Percentiles rank a stretch among this genome's conserved stretches.
Conservation (phyloP, 345 rosid species). For the Physaria fendleri region DNA sequence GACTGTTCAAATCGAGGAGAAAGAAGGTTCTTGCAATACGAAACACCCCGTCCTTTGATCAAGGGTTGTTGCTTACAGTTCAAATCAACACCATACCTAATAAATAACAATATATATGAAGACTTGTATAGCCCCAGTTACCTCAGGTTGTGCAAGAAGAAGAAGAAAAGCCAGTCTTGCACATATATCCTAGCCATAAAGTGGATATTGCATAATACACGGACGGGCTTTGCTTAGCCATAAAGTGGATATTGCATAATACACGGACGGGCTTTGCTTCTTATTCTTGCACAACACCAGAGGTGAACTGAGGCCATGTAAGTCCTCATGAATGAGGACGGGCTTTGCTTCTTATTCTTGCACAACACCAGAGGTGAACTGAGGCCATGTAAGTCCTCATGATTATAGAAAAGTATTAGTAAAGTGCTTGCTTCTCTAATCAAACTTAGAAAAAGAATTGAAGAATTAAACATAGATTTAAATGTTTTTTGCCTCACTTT, state of each 20-base stretch:
- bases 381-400: conserved; percentile 33
- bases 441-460: not conserved
- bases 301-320: conserved; percentile 37
- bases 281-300: conserved; percentile 45
- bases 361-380: conserved; percentile 44
- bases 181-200: conserved; percentile 32
- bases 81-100: conserved; percentile 93
- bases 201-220: conserved; percentile 15
- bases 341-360: conserved; percentile 37
- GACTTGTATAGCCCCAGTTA: conserved; percentile 42
- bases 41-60: conserved; percentile 95
- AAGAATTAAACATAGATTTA: not conserved
- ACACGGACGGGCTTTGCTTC: conserved; percentile 36
- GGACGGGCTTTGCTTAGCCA: conserved; percentile 38
- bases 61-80: conserved; percentile 62
- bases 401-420: conserved; percentile 21
- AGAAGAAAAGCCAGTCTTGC: conserved; percentile 42
- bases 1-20: conserved; percentile 95
- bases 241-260: conserved; percentile 11
- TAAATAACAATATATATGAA: conserved; percentile 23
- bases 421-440: not conserved
- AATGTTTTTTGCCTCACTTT: conserved; percentile 54
- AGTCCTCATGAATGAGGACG: conserved; percentile 29
- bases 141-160: conserved; percentile 46
- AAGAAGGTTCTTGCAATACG: conserved; percentile 92